Conservation (phyloP, 768 basidiomycete genomes). For the Termitomyces sp. region DNA sequence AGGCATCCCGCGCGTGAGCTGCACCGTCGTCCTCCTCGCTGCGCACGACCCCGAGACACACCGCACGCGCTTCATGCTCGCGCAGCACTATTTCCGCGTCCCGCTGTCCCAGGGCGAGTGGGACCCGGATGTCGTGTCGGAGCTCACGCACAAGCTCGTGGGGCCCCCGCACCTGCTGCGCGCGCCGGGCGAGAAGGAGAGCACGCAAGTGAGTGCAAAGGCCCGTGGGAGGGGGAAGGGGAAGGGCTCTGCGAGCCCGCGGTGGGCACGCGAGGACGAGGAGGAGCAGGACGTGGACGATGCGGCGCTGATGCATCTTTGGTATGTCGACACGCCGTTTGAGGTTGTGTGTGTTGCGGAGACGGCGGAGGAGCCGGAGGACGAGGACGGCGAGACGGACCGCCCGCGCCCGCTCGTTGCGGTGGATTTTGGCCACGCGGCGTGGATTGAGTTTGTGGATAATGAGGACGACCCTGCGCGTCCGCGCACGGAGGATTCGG, state of each 20-base stretch:
- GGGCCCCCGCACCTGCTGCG: conserved; percentile 6
- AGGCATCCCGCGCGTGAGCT: conserved; percentile 60
- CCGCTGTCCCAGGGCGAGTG: conserved; percentile 41
- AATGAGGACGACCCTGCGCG: conserved; percentile 21
- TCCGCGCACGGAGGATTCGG: conserved; percentile 19
- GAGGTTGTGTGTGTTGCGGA: conserved; percentile 67
- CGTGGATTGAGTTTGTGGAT: conserved; percentile 66
- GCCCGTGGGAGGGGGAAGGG: not conserved
- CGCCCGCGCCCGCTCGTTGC: conserved; percentile 69
- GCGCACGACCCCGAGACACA: conserved; percentile 58
- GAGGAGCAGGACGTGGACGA: conserved; percentile 24
- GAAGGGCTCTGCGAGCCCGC: conserved; percentile 6
- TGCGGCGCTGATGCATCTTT: conserved; percentile 59
- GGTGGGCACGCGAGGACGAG: conserved; percentile 13
- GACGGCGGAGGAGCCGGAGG: conserved; percentile 22
- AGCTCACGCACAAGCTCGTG: conserved; percentile 8
- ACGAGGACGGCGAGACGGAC: conserved; percentile 31
- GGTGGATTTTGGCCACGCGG: conserved; percentile 84
- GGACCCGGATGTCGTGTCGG: conserved; percentile 10
- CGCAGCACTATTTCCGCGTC: conserved; percentile 73
- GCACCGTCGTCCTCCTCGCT: conserved; percentile 65
- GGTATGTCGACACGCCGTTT: conserved; percentile 69
- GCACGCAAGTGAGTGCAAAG: not conserved
- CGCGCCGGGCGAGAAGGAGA: not conserved
- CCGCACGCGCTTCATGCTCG: conserved; percentile 57